Evolutionary conservation across 768 basidiomycete species (phyloP).

Genomic region (Tricholomella constricta): DNA sequence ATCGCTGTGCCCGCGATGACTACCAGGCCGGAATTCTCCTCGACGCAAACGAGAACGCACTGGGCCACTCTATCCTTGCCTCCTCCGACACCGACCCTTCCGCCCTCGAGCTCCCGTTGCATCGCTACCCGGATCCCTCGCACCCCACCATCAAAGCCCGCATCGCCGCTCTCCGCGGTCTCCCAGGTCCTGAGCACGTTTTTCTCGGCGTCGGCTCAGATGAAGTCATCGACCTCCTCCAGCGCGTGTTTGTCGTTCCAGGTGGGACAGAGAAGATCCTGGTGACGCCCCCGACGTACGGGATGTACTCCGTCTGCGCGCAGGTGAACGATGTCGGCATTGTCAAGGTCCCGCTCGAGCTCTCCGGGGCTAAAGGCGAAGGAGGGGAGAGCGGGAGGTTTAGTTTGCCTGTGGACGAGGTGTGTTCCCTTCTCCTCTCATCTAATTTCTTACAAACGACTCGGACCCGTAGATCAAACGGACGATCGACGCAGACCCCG

Average conservation of each 20-base stretch:
- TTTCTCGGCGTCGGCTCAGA: slow-evolving; percentile 98
- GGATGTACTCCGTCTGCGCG: slow-evolving; percentile 95
- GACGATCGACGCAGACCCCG: slow-evolving; percentile 65
- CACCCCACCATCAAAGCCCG: slow-evolving; percentile 76
- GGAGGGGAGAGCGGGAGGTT: slow-evolving; percentile 75
- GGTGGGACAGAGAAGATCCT: slow-evolving; percentile 73
- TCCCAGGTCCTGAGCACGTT: slow-evolving; percentile 67
- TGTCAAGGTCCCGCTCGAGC: slow-evolving; percentile 72
- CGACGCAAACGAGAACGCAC: slow-evolving; percentile 97
- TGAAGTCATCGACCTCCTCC: slow-evolving; percentile 93
- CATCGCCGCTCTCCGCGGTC: slow-evolving; percentile 70
- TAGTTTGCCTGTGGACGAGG: slow-evolving; percentile 73
- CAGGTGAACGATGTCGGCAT: slow-evolving; percentile 92
- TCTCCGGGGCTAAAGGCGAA: slow-evolving; percentile 62
- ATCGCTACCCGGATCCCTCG: slow-evolving; percentile 94
- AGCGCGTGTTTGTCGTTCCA: slow-evolving; percentile 86
- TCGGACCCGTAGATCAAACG: slow-evolving; percentile 60
- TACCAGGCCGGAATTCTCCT: slow-evolving; percentile 89
- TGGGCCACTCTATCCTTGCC: slow-evolving; percentile 77
- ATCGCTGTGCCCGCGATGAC: slow-evolving; percentile 96
- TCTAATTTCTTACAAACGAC: background rate
- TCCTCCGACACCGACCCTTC: slow-evolving; percentile 36
- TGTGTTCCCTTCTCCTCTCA: slow-evolving; percentile 33
- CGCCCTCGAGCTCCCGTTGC: slow-evolving; percentile 56
- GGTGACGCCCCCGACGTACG: slow-evolving; percentile 94